Percentiles rank a stretch among this genome's conserved stretches.
These are phyloP conservation scores for Scheffersomyces insectosa DNA, from an alignment of 1,139 yeast species.

Conservation along the genomic window DNA sequence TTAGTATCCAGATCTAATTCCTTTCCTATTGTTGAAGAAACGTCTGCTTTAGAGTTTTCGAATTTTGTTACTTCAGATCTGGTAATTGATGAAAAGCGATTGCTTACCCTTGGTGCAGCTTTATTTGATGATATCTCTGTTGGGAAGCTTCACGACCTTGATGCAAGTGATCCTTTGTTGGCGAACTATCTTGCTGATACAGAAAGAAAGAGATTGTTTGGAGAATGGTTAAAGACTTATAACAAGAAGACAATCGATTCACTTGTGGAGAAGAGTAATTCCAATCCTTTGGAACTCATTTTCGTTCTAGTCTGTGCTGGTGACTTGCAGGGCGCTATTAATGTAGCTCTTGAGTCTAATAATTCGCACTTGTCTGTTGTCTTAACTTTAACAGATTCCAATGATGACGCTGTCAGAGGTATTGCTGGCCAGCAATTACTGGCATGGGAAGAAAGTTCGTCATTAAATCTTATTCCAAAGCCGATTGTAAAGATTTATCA, in stretches of 20 bases:
- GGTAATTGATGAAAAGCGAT: conserved; percentile 10
- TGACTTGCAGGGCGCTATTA: conserved; percentile 61
- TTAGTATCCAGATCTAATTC: conserved; percentile 23
- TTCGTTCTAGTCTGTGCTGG: conserved; percentile 57
- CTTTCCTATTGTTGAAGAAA: conserved; percentile 25
- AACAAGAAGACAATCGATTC: conserved; percentile 19
- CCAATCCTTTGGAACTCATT: conserved; percentile 48
- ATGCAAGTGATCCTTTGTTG: conserved; percentile 23
- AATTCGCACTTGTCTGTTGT: conserved; percentile 71
- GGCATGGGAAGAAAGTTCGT: conserved; percentile 58
- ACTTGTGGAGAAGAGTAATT: conserved; percentile 13
- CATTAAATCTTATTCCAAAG: conserved; percentile 48
- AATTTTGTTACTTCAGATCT: conserved; percentile 18
- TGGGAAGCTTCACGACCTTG: conserved; percentile 6
- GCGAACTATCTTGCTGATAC: conserved; percentile 20
- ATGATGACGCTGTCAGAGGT: conserved; percentile 54
- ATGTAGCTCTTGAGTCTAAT: conserved; percentile 54
- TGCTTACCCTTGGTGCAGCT: conserved; percentile 54
- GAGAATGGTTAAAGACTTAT: conserved; percentile 36
- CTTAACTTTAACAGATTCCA: conserved; percentile 71
- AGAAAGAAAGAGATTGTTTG: conserved; percentile 45
- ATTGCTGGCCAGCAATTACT: conserved; percentile 63
- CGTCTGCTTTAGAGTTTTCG: conserved; percentile 23
- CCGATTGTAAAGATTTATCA: conserved; percentile 60
- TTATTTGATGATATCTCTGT: conserved; percentile 48